A percentile compares a stretch with the other conserved stretches of the same genome.
Evolutionary conservation across 1,284 basidiomycete species (phyloP).

Genomic region (Trametes polyzona): DNA sequence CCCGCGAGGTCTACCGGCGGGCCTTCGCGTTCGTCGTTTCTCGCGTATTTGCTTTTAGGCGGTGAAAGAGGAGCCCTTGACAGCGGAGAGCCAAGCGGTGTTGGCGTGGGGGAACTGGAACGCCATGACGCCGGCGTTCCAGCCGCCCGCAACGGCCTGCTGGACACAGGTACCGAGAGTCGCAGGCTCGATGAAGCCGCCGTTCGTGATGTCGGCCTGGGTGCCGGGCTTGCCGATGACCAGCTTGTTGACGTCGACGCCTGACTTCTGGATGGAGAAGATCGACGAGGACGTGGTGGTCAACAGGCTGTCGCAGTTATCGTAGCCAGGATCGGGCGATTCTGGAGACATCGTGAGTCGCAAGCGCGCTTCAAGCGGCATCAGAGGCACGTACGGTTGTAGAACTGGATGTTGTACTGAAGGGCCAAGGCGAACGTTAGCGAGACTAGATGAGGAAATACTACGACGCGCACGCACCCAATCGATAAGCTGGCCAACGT

Average conservation of each 20-base stretch:
- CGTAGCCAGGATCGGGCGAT: conserved; percentile 54
- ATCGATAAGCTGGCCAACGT: conserved; percentile 23
- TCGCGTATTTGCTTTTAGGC: conserved; percentile 8
- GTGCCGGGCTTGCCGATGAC: conserved; percentile 68
- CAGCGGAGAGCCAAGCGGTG: conserved; percentile 14
- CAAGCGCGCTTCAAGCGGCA: background rate
- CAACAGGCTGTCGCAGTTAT: conserved; percentile 56
- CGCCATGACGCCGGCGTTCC: conserved; percentile 56
- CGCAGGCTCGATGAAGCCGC: conserved; percentile 58
- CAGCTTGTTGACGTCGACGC: conserved; percentile 52
- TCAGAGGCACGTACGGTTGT: conserved; percentile 52
- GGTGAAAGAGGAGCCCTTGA: conserved; percentile 8
- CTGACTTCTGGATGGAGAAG: conserved; percentile 65
- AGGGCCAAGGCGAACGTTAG: conserved; percentile 19
- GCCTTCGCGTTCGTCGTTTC: background rate
- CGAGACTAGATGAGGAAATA: background rate
- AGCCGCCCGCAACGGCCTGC: conserved; percentile 56
- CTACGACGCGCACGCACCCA: conserved; percentile 27
- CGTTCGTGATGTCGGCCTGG: conserved; percentile 48
- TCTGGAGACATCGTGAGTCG: conserved; percentile 38
- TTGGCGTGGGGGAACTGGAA: conserved; percentile 31
- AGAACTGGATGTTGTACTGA: conserved; percentile 53
- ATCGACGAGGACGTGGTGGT: conserved; percentile 49
- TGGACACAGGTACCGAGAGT: conserved; percentile 59
- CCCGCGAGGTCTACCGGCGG: conserved; percentile 3